A percentile compares a stretch with the other conserved stretches of the same genome.
Conservation (phyloP, 805 yeast genomes). For the Metschnikowia arizonensis region DNA sequence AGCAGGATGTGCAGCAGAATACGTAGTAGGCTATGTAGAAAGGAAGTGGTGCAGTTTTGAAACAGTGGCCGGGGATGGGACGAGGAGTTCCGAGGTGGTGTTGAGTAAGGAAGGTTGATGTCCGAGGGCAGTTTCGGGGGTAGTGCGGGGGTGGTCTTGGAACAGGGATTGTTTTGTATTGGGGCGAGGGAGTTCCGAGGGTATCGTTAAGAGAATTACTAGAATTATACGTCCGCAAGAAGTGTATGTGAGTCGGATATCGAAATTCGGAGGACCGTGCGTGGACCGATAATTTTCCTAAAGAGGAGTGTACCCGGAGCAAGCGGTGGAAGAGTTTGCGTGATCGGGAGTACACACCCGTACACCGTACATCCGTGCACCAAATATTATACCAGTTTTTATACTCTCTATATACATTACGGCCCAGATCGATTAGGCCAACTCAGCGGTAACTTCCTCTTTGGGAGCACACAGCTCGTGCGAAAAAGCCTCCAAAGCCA, state of each 20-base stretch:
- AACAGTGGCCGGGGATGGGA: not conserved
- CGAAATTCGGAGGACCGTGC: not conserved
- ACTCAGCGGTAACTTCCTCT: not conserved
- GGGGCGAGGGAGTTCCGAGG: not conserved
- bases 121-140: not conserved
- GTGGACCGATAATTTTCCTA: constrained; percentile 4
- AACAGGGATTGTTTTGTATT: too few species aligned
- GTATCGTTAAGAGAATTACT: not conserved
- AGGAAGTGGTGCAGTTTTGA: not conserved
- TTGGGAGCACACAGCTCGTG: constrained; percentile 14
- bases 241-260: too few species aligned
- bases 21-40: not conserved
- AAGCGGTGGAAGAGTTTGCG: not conserved
- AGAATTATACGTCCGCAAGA: too few species aligned
- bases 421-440: not conserved
- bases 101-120: not conserved
- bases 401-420: constrained; percentile 1
- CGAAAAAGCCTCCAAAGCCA: constrained; percentile 35
- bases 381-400: not conserved
- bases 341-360: not conserved
- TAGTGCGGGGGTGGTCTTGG: too few species aligned
- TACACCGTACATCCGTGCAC: not conserved
- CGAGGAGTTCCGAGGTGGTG: not conserved
- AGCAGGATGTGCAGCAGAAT: not conserved
- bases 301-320: constrained; percentile 2